phyloP scores from a whole-genome alignment of 2,329 filamentous ascomycete species.

The Sporothrix dimorphospora region DNA sequence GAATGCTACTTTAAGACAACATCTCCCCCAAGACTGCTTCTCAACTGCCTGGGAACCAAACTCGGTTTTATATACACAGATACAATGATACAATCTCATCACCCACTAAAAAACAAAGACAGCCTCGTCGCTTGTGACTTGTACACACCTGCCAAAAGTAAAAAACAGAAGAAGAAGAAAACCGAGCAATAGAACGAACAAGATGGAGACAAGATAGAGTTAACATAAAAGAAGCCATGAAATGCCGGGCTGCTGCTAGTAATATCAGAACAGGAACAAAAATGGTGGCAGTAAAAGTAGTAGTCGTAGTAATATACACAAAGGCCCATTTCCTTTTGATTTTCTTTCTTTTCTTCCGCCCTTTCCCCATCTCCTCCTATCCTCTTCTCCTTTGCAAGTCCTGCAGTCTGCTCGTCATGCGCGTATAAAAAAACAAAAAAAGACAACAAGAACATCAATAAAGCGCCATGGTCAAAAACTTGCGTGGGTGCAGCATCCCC shows the following conservation, averaged over 20 bases:
- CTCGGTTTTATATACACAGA: no score
- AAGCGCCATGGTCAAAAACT: constrained; percentile 12
- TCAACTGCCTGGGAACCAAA: no score
- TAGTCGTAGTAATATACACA: constrained; percentile 28
- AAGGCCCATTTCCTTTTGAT: constrained; percentile 12
- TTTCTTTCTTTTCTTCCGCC: not conserved
- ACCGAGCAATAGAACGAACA: not conserved
- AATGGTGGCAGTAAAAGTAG: constrained; percentile 1
- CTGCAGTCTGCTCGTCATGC: no score
- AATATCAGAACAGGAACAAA: not conserved
- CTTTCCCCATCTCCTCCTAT: not conserved
- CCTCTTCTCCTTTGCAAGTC: not conserved
- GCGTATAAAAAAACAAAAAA: no score
- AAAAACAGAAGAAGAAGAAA: no score
- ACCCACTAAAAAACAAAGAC: no score
- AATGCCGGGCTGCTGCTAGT: constrained; percentile 29
- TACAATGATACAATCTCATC: no score
- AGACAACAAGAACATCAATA: not conserved
- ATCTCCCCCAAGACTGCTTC: no score
- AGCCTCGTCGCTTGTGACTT: no score
- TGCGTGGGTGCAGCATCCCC: constrained; percentile 25
- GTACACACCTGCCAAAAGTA: no score
- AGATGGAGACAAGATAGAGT: not conserved
- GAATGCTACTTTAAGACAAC: no score
- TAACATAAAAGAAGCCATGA: constrained; percentile 5